Evolutionary conservation across 805 yeast genomes (phyloP).

Genomic region (Millerago galiae): DNA sequence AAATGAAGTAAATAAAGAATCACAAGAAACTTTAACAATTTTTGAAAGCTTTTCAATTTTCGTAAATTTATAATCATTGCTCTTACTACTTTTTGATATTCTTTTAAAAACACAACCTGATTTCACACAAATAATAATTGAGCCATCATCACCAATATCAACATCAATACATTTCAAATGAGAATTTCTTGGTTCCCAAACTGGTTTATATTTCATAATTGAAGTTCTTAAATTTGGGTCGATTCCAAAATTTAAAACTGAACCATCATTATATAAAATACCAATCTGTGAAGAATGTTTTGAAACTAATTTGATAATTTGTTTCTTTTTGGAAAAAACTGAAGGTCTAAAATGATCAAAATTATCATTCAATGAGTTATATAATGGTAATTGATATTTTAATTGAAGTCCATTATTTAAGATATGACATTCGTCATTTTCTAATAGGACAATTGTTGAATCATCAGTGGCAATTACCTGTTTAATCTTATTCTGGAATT

Average conservation of each 20-base stretch:
- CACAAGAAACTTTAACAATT: conserved; percentile 59
- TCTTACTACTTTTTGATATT: conserved; percentile 9
- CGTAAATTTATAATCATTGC: conserved; percentile 42
- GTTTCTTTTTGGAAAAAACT: conserved; percentile 34
- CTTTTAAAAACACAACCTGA: conserved; percentile 59
- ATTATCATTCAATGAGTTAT: conserved; percentile 28
- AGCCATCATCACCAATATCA: conserved; percentile 63
- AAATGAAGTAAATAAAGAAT: conserved; percentile 57
- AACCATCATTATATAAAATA: conserved; percentile 53
- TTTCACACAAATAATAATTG: conserved; percentile 57
- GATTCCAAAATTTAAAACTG: conserved; percentile 31
- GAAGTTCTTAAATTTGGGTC: conserved; percentile 24
- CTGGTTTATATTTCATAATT: conserved; percentile 36
- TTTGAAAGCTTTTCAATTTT: conserved; percentile 49
- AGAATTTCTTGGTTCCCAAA: conserved; percentile 60
- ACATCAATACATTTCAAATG: conserved; percentile 59
- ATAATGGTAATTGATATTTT: conserved; percentile 36
- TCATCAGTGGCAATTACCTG: conserved; percentile 59
- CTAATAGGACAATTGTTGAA: conserved; percentile 60
- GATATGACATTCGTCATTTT: conserved; percentile 54
- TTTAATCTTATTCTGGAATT: conserved; percentile 36
- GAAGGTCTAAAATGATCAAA: conserved; percentile 53
- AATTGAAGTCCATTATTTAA: conserved; percentile 52
- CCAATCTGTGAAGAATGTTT: conserved; percentile 39
- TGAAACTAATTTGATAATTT: conserved; percentile 28